Percentiles rank a stretch among this genome's conserved stretches.
These are phyloP conservation scores for Fraxinus cuspidata DNA, from an alignment of 257 asterid species.

Conservation along the genomic window DNA sequence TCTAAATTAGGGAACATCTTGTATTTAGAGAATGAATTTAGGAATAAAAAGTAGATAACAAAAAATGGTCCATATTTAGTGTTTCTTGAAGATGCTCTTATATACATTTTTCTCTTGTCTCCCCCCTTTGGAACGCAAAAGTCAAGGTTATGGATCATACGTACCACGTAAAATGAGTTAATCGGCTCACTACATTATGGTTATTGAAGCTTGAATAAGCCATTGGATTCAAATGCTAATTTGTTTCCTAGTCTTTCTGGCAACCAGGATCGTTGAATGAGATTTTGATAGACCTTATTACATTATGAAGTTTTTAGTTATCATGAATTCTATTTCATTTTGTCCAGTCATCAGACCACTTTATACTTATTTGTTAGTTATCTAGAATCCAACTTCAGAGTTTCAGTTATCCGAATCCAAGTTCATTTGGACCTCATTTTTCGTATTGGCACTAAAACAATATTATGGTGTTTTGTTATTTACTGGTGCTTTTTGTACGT, in stretches of 20 bases:
- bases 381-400: background rate
- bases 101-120: background rate
- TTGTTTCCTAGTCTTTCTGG: background rate
- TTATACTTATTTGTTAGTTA: background rate
- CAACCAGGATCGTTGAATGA: background rate
- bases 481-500: slow-evolving; percentile 13
- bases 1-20: too few species aligned
- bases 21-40: too few species aligned
- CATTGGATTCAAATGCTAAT: background rate
- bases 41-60: too few species aligned
- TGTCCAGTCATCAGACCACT: background rate
- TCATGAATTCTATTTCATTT: background rate
- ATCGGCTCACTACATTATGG: background rate
- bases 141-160: background rate
- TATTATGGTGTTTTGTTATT: background rate
- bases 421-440: background rate
- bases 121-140: background rate
- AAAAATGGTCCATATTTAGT: too few species aligned
- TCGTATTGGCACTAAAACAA: background rate
- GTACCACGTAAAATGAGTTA: background rate
- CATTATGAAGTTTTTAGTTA: background rate
- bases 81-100: too few species aligned
- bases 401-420: background rate
- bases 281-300: background rate
- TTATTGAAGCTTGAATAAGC: background rate